Evolutionary conservation across 176 grass and related monocot species (phyloP).

Genomic region (Lolium perenne): DNA sequence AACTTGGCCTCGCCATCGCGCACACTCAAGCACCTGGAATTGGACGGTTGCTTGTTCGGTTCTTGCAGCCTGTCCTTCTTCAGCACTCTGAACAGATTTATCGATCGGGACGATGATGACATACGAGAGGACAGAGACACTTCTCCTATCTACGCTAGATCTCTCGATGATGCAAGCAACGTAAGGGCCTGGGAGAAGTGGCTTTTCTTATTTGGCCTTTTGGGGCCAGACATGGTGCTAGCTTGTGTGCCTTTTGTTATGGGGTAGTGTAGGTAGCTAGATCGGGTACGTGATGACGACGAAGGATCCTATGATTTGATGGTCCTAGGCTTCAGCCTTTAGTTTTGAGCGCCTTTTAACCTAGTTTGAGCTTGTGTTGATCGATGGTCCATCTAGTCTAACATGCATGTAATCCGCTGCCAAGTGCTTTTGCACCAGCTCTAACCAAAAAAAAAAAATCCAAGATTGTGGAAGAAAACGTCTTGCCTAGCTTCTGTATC

Average conservation of each 20-base stretch:
- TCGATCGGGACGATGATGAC: slow-evolving; percentile 9
- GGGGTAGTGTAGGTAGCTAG: not conserved
- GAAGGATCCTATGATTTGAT: not conserved
- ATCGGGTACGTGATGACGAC: not conserved
- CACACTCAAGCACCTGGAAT: slow-evolving; percentile 65
- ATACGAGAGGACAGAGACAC: slow-evolving; percentile 4
- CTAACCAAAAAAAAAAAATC: too few species aligned
- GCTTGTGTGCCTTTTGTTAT: not conserved
- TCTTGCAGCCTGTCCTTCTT: slow-evolving; percentile 22
- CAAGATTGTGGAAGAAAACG: not conserved
- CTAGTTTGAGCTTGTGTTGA: too few species aligned
- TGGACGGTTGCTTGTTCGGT: slow-evolving; percentile 47
- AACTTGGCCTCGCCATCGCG: slow-evolving; percentile 37
- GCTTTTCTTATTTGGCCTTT: slow-evolving; percentile 37
- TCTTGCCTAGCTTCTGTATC: too few species aligned
- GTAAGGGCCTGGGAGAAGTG: not conserved
- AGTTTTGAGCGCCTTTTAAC: too few species aligned
- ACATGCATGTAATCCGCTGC: not conserved
- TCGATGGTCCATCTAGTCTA: too few species aligned
- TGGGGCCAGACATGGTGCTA: slow-evolving; percentile 38
- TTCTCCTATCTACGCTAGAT: slow-evolving; percentile 50
- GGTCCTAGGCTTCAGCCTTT: not conserved
- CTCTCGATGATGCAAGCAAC: slow-evolving; percentile 54
- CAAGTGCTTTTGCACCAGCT: not conserved
- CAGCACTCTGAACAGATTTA: not conserved